A percentile compares a stretch with the other conserved stretches of the same genome.
Evolutionary conservation across 1,284 basidiomycete species (phyloP).

Genomic region (Pholiota adiposa): DNA sequence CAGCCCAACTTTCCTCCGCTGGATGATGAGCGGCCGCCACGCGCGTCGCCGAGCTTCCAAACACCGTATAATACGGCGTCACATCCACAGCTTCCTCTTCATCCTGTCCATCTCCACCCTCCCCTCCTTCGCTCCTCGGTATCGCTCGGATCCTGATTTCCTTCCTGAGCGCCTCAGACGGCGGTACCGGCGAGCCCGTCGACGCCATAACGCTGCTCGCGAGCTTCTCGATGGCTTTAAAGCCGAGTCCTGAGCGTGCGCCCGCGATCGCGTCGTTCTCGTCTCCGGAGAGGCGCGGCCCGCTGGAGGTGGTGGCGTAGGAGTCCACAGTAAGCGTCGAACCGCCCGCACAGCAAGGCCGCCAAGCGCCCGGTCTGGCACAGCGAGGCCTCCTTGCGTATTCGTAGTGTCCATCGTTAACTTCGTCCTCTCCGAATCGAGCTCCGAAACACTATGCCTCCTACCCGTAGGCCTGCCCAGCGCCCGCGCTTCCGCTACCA

Average conservation of each 20-base stretch:
- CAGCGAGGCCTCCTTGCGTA: not conserved
- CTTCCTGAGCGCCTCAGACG: not conserved
- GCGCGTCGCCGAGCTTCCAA: conserved; percentile 49
- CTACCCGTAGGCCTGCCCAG: not conserved
- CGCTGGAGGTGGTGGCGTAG: conserved; percentile 12
- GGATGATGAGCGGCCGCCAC: conserved; percentile 48
- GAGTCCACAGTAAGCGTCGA: conserved; percentile 10
- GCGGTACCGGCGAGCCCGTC: not conserved
- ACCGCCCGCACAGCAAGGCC: not conserved
- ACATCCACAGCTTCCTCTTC: conserved; percentile 11
- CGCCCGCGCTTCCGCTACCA: not conserved
- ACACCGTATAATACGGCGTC: conserved; percentile 57
- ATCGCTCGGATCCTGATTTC: not conserved
- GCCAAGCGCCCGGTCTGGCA: not conserved
- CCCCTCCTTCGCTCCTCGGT: not conserved
- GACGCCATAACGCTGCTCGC: not conserved
- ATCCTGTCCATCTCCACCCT: not conserved
- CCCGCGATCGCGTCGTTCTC: too few relatives aligned
- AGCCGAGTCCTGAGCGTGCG: not conserved
- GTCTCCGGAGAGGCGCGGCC: not conserved
- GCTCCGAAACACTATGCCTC: not conserved
- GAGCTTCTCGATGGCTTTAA: conserved; percentile 6
- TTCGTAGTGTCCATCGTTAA: not conserved
- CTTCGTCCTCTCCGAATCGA: not conserved
- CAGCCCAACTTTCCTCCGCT: conserved; percentile 38